A percentile compares a stretch with the other conserved stretches of the same genome.
Conservation (phyloP, 2,329 filamentous ascomycete species). For the Leptographium galeiforme region DNA sequence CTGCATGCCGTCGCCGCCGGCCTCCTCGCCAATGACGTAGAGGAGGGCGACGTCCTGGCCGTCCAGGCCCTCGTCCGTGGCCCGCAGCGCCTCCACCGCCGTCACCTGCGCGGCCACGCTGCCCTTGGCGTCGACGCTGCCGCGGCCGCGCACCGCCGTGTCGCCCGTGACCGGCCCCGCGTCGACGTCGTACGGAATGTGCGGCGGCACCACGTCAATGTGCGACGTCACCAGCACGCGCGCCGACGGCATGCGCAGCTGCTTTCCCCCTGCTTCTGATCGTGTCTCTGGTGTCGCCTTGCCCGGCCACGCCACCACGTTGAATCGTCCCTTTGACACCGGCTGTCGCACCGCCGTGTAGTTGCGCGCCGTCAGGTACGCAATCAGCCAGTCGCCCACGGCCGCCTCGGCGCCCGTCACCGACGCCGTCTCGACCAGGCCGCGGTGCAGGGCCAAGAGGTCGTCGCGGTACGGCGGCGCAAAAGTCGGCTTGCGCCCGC, state of each 20-base stretch:
- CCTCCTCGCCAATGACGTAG: slow-evolving; percentile 74
- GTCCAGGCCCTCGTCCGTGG: too few species aligned
- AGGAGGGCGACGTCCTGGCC: slow-evolving; percentile 46
- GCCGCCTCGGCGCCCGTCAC: slow-evolving; percentile 54
- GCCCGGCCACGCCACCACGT: slow-evolving; percentile 60
- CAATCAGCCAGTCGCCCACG: slow-evolving; percentile 54
- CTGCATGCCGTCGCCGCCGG: slow-evolving; percentile 66
- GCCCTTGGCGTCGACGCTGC: slow-evolving; percentile 59
- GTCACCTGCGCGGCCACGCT: slow-evolving; percentile 61
- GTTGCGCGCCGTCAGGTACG: slow-evolving; percentile 42
- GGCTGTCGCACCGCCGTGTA: slow-evolving; percentile 31
- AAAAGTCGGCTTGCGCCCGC: background rate
- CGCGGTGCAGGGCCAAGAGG: slow-evolving; percentile 60
- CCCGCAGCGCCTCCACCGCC: slow-evolving; percentile 45
- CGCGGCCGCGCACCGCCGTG: slow-evolving; percentile 54
- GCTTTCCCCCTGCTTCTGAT: too few species aligned
- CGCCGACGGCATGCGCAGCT: slow-evolving; percentile 19
- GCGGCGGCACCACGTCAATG: slow-evolving; percentile 67
- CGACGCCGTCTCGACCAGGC: slow-evolving; percentile 62
- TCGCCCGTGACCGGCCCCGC: slow-evolving; percentile 23
- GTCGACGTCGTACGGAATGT: slow-evolving; percentile 52
- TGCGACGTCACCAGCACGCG: slow-evolving; percentile 62
- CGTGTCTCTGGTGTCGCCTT: too few species aligned
- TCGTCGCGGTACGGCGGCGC: slow-evolving; percentile 26
- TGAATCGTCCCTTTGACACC: slow-evolving; percentile 43